Evolutionary conservation across 2,329 filamentous ascomycete genomes (phyloP).

Genomic region (Penicillium sp.): DNA sequence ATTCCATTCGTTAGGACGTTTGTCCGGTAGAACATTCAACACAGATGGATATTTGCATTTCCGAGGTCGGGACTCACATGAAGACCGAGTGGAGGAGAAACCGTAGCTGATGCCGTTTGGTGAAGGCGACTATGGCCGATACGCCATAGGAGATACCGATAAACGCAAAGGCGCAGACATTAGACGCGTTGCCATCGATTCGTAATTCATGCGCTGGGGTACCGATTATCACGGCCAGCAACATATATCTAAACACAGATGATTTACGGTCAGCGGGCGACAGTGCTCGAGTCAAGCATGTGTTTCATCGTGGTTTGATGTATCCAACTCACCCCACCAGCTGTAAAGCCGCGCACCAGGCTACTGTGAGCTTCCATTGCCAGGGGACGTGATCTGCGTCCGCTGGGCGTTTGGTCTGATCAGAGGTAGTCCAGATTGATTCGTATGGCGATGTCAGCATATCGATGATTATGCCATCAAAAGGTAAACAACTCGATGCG

Average conservation of each 20-base stretch:
- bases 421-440: background rate
- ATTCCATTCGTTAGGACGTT: background rate
- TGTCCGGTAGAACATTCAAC: too few relatives aligned
- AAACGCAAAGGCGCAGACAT: background rate
- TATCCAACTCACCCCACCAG: conserved; percentile 2
- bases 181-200: background rate
- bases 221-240: conserved; percentile 1
- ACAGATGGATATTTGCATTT: background rate
- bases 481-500: background rate
- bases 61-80: background rate
- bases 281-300: background rate
- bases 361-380: background rate
- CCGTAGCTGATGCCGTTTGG: background rate
- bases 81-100: conserved; percentile 2
- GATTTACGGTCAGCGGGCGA: background rate
- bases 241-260: conserved; percentile 1
- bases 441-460: background rate
- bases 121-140: background rate
- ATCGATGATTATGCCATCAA: background rate
- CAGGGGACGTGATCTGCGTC: background rate
- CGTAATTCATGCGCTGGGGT: background rate
- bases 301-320: background rate
- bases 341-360: background rate
- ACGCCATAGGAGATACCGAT: background rate
- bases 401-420: background rate